A percentile compares a stretch with the other conserved stretches of the same genome.
Evolutionary conservation across 805 yeast genomes (phyloP).

Genomic region (Kazachstania viticola): DNA sequence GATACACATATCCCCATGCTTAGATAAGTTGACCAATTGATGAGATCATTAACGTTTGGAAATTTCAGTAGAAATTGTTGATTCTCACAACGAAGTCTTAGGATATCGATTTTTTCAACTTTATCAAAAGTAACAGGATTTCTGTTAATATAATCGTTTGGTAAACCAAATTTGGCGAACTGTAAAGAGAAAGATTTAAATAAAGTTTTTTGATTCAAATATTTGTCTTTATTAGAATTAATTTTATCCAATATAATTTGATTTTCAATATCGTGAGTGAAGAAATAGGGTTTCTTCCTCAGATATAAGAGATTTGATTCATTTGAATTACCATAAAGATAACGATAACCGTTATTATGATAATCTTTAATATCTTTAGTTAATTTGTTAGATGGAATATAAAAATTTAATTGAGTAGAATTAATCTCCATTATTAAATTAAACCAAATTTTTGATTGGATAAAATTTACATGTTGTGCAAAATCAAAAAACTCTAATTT

Average conservation of each 20-base stretch:
- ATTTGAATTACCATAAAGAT: slow-evolving; percentile 15
- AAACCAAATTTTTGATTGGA: slow-evolving; percentile 56
- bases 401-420: slow-evolving; percentile 75
- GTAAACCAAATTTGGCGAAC: slow-evolving; percentile 72
- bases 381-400: slow-evolving; percentile 29
- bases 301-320: slow-evolving; percentile 1
- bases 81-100: slow-evolving; percentile 68
- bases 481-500: slow-evolving; percentile 72
- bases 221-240: slow-evolving; percentile 9
- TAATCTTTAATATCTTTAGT: slow-evolving; percentile 22
- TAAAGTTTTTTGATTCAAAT: slow-evolving; percentile 28
- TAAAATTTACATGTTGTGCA: no score
- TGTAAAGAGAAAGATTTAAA: slow-evolving; percentile 67
- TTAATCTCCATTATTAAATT: slow-evolving; percentile 60
- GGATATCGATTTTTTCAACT: slow-evolving; percentile 35
- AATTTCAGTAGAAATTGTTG: slow-evolving; percentile 71
- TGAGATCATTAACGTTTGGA: slow-evolving; percentile 47
- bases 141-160: slow-evolving; percentile 40
- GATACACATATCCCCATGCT: slow-evolving; percentile 70
- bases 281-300: slow-evolving; percentile 12
- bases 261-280: slow-evolving; percentile 14
- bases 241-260: slow-evolving; percentile 13
- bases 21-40: slow-evolving; percentile 67
- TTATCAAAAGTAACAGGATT: slow-evolving; percentile 21
- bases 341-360: slow-evolving; percentile 22